Percentiles rank a stretch among this genome's conserved stretches.
These are phyloP conservation scores for Citrus sp. DNA, from an alignment of 345 rosid genomes.

Conservation along the genomic window DNA sequence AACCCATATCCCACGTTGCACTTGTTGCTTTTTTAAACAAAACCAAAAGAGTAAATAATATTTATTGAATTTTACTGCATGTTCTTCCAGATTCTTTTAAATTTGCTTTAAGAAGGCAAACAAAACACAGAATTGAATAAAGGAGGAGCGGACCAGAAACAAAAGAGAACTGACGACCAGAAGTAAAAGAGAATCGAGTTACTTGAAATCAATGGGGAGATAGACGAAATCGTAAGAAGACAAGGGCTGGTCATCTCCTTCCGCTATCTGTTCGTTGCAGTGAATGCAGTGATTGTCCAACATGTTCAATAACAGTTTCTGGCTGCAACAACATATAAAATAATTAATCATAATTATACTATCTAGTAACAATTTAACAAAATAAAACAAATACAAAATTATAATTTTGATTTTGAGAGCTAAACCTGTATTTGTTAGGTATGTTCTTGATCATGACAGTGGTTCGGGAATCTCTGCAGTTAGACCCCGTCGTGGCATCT, in stretches of 20 bases:
- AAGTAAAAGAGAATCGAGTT: conserved; percentile 6
- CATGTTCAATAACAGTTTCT: conserved; percentile 67
- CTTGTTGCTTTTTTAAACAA: conserved; percentile 56
- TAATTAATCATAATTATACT: background rate
- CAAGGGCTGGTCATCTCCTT: conserved; percentile 44
- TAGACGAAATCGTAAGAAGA: conserved; percentile 93
- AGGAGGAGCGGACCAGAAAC: no score
- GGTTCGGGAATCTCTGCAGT: conserved; percentile 62
- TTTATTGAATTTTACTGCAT: background rate
- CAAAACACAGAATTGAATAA: background rate
- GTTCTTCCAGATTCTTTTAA: background rate
- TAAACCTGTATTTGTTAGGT: conserved; percentile 92
- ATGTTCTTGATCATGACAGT: conserved; percentile 98
- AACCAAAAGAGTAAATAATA: no score
- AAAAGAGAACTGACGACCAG: background rate
- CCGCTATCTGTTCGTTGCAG: conserved; percentile 71
- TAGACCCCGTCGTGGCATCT: conserved; percentile 45
- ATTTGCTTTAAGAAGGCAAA: background rate
- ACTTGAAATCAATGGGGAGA: conserved; percentile 95
- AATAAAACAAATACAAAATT: background rate
- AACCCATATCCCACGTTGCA: conserved; percentile 98
- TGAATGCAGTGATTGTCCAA: conserved; percentile 88
- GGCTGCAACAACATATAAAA: conserved; percentile 29
- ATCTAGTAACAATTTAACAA: background rate
- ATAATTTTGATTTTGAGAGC: background rate